Conservation (phyloP, 768 basidiomycete genomes). For the Termitomyces sp. region DNA sequence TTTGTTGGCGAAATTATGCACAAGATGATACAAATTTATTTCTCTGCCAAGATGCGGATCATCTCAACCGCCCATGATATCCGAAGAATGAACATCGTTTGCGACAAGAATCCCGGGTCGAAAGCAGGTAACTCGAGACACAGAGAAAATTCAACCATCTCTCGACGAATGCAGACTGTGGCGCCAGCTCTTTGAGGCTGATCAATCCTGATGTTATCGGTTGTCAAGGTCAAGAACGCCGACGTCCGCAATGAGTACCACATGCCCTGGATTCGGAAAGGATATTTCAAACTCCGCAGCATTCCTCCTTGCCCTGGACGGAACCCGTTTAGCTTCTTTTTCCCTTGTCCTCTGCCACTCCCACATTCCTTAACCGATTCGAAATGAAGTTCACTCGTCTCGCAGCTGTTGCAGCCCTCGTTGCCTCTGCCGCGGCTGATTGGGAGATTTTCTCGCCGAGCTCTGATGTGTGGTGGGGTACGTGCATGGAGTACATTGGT, state of each 20-base stretch:
- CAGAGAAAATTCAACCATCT: neutral
- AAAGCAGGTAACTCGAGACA: neutral
- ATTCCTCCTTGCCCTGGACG: neutral
- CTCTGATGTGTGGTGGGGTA: constrained; percentile 56
- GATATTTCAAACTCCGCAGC: constrained; percentile 1
- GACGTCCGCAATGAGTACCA: too few relatives aligned
- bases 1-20: neutral
- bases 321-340: neutral
- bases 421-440: constrained; percentile 31
- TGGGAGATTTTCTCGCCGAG: constrained; percentile 42
- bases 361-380: constrained; percentile 10
- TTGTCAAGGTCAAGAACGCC: neutral
- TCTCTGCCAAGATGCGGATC: neutral
- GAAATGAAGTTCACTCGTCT: constrained; percentile 18
- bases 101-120: neutral
- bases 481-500: constrained; percentile 16
- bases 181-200: neutral
- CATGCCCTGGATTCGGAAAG: too few relatives aligned
- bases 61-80: neutral
- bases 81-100: neutral
- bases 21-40: too few relatives aligned
- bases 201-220: neutral
- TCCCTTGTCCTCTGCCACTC: neutral
- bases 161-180: neutral
- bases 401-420: constrained; percentile 30